These are phyloP conservation scores for Eimeria praecox DNA, from an alignment of 169 alveolate genomes.

Conservation along the genomic window DNA sequence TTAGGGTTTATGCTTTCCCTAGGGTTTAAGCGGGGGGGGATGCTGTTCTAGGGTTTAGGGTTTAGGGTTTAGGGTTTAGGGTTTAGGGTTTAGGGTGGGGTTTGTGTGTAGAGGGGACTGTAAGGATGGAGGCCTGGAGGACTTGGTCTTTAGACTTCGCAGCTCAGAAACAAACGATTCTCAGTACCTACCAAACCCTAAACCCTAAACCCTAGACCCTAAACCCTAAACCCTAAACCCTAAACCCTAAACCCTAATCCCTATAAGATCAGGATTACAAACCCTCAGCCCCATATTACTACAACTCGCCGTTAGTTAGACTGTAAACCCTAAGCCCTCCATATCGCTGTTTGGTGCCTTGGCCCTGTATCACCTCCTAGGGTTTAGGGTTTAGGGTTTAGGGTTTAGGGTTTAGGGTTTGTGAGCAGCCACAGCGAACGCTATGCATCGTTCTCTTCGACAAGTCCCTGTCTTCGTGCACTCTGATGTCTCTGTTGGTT, in stretches of 20 bases:
- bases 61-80: background rate
- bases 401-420: slow-evolving; percentile 38
- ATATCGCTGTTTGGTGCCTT: background rate
- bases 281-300: background rate
- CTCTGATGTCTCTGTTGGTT: slow-evolving; percentile 84
- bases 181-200: background rate
- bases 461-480: slow-evolving; percentile 85
- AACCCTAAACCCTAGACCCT: background rate
- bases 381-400: background rate
- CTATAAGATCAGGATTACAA: too few species aligned
- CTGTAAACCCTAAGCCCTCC: background rate
- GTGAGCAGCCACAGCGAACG: slow-evolving; percentile 86
- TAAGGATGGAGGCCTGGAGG: background rate
- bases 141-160: slow-evolving; percentile 52
- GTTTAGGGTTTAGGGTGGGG: too few species aligned
- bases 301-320: background rate
- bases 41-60: background rate
- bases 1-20: too few species aligned
- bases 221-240: background rate
- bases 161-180: slow-evolving; percentile 7
- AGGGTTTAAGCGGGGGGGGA: too few species aligned
- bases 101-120: slow-evolving; percentile 3
- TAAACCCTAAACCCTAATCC: background rate
- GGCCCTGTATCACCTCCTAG: background rate
- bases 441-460: slow-evolving; percentile 84